Base-by-base conservation (phyloP, 192 early-diverging fungal species). In the Dimargaris cristalligena region DNA sequence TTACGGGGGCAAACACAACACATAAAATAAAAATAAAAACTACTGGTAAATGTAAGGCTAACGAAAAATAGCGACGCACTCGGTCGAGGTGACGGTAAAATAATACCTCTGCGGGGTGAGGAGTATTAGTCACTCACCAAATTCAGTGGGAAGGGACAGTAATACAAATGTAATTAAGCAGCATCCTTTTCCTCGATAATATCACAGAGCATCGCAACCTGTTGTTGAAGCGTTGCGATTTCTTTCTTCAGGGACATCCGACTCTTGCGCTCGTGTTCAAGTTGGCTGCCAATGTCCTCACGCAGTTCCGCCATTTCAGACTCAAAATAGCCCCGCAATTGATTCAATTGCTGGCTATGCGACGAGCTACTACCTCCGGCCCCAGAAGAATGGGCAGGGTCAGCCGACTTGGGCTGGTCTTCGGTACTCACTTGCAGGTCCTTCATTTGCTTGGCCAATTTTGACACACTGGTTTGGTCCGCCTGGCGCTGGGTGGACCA, bases 191-290 rank as follows among this genome's bases (percentile, higher is more conserved):
- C 30, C 55, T 57, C 34, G 20, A 57, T 57, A 26, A 57, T 57
- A 25, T 57, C 35, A 34, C 55, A 57, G 3, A 57, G 26, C 55
- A 57, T 57, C 34, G 55, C 35, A n/a, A 57, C 55, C 32, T 57
- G 55, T 34, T 57, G 55, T 34, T 57, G 55, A 13, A 57, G 55
- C 2, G 18, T 57, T 14, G 18, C 34, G 6, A 57, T 26, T n/a
- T 57, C 55, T 13, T 31, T 25, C 1, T n/a, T 34, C 33, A 57
- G 33, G n/a, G 55, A 32, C 3, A n/a, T 22, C 26, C 55, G 55
- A 6, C 30, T 16, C 33, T 57, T 57, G 18, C 33, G 31, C 35
- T 57, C 55, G 18, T 57, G 55, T 2, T 57, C 55, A 25, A 57
- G 35, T n/a, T 38, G 35, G 55, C 14, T 38, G 6, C 13, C 22